A percentile compares a stretch with the other conserved stretches of the same genome.
Evolutionary conservation across 768 basidiomycete genomes (phyloP).

Genomic region (Mycena galericulata): DNA sequence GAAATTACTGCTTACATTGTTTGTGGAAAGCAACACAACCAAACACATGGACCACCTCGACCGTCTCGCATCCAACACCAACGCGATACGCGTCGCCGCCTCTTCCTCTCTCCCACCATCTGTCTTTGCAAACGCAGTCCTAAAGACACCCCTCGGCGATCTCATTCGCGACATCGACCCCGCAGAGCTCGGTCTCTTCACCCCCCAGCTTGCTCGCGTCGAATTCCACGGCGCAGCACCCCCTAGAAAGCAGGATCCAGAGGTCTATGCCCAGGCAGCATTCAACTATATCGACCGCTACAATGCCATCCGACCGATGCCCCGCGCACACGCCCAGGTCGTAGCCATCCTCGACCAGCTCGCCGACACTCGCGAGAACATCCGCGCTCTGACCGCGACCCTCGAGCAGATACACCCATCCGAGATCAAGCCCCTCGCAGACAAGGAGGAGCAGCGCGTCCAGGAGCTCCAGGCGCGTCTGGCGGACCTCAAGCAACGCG

Average conservation of each 20-base stretch:
- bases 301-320: constrained; percentile 62
- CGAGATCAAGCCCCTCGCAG: constrained; percentile 50
- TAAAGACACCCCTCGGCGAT: constrained; percentile 72
- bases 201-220: constrained; percentile 66
- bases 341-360: constrained; percentile 55
- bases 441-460: constrained; percentile 57
- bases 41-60: constrained; percentile 62
- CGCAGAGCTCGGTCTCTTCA: constrained; percentile 84
- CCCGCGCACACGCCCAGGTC: constrained; percentile 61
- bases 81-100: constrained; percentile 32
- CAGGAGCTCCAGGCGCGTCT: constrained; percentile 52
- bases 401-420: constrained; percentile 43
- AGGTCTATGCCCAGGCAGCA: constrained; percentile 81
- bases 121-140: constrained; percentile 75
- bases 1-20: too few relatives aligned
- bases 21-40: neutral
- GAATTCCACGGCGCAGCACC: constrained; percentile 81
- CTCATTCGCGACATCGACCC: constrained; percentile 85
- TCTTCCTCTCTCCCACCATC: constrained; percentile 40
- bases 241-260: constrained; percentile 72
- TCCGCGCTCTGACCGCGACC: constrained; percentile 46
- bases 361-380: constrained; percentile 51
- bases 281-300: constrained; percentile 83
- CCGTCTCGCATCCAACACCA: constrained; percentile 65
- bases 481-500: constrained; percentile 56